A percentile compares a stretch with the other conserved stretches of the same genome.
Evolutionary conservation across 2,329 filamentous ascomycete species (phyloP).

Genomic region (Colletotrichum karsti): DNA sequence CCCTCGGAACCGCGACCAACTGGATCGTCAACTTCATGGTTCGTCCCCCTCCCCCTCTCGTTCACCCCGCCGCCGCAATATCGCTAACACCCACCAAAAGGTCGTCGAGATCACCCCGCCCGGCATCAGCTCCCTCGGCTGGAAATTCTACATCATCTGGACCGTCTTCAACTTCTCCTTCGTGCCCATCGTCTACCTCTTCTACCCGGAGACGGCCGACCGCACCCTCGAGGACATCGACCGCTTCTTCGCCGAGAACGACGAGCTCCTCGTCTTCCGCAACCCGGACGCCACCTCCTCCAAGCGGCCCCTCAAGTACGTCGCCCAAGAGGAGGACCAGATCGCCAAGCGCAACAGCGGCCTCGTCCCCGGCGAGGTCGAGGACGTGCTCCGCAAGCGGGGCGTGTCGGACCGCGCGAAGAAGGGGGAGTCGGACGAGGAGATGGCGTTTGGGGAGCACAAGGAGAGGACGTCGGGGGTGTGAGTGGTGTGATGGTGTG

Average conservation of each 20-base stretch:
- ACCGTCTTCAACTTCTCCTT: constrained; percentile 55
- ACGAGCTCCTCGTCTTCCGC: constrained; percentile 31
- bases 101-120: constrained; percentile 46
- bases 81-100: neutral
- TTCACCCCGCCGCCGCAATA: neutral
- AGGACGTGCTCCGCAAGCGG: constrained; percentile 10
- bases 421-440: constrained; percentile 9
- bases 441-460: constrained; percentile 26
- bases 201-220: constrained; percentile 55
- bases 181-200: constrained; percentile 55
- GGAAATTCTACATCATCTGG: constrained; percentile 62
- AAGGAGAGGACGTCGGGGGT: constrained; percentile 4
- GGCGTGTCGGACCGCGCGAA: neutral
- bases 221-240: constrained; percentile 33
- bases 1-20: constrained; percentile 26
- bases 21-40: constrained; percentile 31
- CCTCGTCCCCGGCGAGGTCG: neutral
- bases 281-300: constrained; percentile 34
- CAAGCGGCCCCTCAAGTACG: constrained; percentile 31
- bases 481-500: too few relatives aligned
- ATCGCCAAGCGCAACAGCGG: constrained; percentile 2
- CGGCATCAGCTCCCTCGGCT: constrained; percentile 53
- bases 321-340: constrained; percentile 36
- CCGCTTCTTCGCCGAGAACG: constrained; percentile 37
- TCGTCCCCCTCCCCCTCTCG: neutral